These are phyloP conservation scores for Juglanconis juglandina DNA, from an alignment of 2,329 filamentous ascomycete genomes.

Conservation along the genomic window DNA sequence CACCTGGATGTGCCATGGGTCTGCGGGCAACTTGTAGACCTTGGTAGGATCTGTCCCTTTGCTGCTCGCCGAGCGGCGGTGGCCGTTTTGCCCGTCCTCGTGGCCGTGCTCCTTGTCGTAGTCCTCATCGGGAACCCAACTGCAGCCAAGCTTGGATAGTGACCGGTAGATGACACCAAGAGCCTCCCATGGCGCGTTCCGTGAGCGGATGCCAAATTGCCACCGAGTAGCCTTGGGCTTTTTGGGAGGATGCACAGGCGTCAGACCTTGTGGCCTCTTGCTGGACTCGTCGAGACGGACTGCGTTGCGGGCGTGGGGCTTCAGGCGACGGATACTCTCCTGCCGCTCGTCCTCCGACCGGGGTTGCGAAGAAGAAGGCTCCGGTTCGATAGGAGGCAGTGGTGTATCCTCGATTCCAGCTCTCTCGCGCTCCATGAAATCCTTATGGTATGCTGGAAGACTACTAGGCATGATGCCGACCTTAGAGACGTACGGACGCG, in stretches of 20 bases:
- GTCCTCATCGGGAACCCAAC: constrained; percentile 73
- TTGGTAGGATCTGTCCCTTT: constrained; percentile 48
- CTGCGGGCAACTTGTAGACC: constrained; percentile 82
- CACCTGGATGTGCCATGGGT: constrained; percentile 91
- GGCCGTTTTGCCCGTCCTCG: constrained; percentile 36
- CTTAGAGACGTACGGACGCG: constrained; percentile 69
- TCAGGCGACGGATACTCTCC: constrained; percentile 74
- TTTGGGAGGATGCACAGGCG: constrained; percentile 61
- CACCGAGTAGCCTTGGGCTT: constrained; percentile 81
- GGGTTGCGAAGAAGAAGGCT: constrained; percentile 46
- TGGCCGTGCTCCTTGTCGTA: constrained; percentile 45
- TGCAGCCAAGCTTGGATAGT: constrained; percentile 78
- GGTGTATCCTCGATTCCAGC: constrained; percentile 47
- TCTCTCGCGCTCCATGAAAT: constrained; percentile 75
- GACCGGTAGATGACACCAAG: constrained; percentile 95
- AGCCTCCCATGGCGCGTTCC: constrained; percentile 91
- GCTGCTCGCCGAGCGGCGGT: constrained; percentile 30
- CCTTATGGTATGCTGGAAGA: constrained; percentile 83
- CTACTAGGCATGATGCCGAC: constrained; percentile 90
- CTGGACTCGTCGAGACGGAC: constrained; percentile 63
- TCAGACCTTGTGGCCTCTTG: constrained; percentile 60
- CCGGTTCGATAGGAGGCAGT: constrained; percentile 42
- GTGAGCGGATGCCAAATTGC: constrained; percentile 95
- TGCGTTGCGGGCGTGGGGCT: constrained; percentile 76
- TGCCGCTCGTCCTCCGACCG: constrained; percentile 73